Base-by-base conservation (phyloP, 2,329 filamentous ascomycete genomes). In the Xylaria sp. region DNA sequence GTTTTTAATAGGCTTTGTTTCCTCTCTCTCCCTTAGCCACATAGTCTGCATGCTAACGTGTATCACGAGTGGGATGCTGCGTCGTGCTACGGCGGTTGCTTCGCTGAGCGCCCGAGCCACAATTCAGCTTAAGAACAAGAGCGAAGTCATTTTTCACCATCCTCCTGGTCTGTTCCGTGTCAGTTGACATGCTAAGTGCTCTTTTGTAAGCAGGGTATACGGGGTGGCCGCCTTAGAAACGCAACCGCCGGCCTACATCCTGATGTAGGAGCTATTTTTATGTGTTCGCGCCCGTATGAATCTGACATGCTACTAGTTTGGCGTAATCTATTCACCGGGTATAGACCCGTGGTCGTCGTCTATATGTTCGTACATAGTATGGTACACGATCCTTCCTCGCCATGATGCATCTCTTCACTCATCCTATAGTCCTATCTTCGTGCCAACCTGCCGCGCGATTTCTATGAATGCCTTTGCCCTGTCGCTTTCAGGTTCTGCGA, bases 401-500 rank as follows among this genome's bases (percentile, higher is more conserved):
- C 36, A 41, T 56, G 20, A 34, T 25, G 45, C 25, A 25, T 18
- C 25, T n/a, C n/a, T n/a, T n/a, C 10, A 36, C 28, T 43, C 10
- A n/a, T 43, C 45, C 65, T 72, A 76, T 36, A 83, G 64, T 18
- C 80, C 81, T 68, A 89, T 81, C 73, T 83, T 86, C 1, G 71
- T 75, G 15, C 78, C 81, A 34, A 91, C 81, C 30, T 81, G 78
- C 63, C 85, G 82, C 1, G 93, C 93, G 77, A 97, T 90, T 20
- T 84, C 82, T 65, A 90, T 80, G 77, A 97, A 99, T 0, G 90
- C 89, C 61, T 84, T 81, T 0, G 92, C 91, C 72, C 93, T 88
- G 36, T 87, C 85, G 73, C 93, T 94, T 0, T 89, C 85, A 8
- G 95, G 93, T 78, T 97, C 93, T 1, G 93, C 88, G 2, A 97